Evolutionary conservation across 306 rosid species (phyloP), one percentile per base, ranked within the genome.

Genomic region (Ammopiptanthus mongolicus): DNA sequence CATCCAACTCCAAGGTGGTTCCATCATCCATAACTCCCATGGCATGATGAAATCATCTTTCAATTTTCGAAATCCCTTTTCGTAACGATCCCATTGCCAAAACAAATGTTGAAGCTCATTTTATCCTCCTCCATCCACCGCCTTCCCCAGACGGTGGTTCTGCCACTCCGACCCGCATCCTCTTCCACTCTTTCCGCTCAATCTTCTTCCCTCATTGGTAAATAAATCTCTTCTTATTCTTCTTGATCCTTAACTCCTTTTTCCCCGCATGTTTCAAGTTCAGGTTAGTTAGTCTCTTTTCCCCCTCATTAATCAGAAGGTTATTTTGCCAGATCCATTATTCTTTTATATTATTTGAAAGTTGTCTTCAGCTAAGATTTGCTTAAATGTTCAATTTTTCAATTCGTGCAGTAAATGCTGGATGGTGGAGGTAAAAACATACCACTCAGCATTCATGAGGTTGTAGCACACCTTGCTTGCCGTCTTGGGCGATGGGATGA

Each of bases 401-500:
- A 57, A 9, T 53, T n/a, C 21, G 19, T 47, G 42, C 64, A 89
- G 93, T 88, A 89, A 75, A 52, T 89, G 65, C 87, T 89, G 82
- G 81, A 79, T 69, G 78, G 85, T 17, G 85, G 85, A 33, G 85
- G 89, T 63, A 81, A 71, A 74, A 87, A 69, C 46, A 77, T 84
- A 67, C 91, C 90, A 9, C 73, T 19, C 61, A 68, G 70, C 53
- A 76, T 78, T 79, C 91, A 85, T 56, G 91, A 85, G 72, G 78
- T 87, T 58, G 79, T 82, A 37, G 86, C 90, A 68, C 88, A 87
- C 79, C 70, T 89, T 55, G 83, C 88, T 59, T 58, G 83, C 64
- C 90, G 63, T 39, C 90, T 89, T 60, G 91, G 90, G 2, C 80
- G 90, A 71, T 87, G 94, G 91, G 90, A 89, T 80, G 87, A 87